Percentiles rank a stretch among this genome's conserved stretches.
Evolutionary conservation across 441 rosid species (phyloP).

Genomic region (Populus hybrid): DNA sequence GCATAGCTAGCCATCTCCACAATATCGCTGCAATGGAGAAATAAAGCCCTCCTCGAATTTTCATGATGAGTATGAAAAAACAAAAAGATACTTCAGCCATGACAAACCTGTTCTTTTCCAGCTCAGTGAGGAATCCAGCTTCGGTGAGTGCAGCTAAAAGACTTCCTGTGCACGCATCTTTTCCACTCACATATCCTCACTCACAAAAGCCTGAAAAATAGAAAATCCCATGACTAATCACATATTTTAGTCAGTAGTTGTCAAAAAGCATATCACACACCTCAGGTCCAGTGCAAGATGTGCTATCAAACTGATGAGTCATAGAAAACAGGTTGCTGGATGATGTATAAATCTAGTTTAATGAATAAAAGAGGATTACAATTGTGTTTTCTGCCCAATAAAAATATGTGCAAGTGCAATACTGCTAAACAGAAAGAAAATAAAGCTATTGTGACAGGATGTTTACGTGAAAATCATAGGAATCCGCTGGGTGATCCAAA

Average conservation of each 20-base stretch:
- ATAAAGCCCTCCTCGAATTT: too few relatives aligned
- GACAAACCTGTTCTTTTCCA: too few relatives aligned
- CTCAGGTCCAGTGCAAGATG: constrained; percentile 77
- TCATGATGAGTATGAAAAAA: too few relatives aligned
- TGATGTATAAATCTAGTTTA: constrained; percentile 58
- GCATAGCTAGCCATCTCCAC: constrained; percentile 77
- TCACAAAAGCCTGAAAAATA: too few relatives aligned
- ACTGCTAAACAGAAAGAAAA: background rate
- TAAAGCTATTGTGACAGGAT: background rate
- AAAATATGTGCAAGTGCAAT: background rate
- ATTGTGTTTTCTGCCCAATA: background rate
- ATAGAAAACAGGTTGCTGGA: constrained; percentile 61
- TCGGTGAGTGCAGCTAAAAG: too few relatives aligned
- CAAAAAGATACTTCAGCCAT: too few relatives aligned
- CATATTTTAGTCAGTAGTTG: background rate
- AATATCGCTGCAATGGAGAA: too few relatives aligned
- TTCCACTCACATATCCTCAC: too few relatives aligned
- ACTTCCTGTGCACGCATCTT: too few relatives aligned
- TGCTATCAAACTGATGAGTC: constrained; percentile 53
- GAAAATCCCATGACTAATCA: too few relatives aligned
- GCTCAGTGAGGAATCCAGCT: too few relatives aligned
- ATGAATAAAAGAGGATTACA: constrained; percentile 7
- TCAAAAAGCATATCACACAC: constrained; percentile 26
- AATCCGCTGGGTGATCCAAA: constrained; percentile 78
- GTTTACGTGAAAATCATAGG: constrained; percentile 72